Conservation (phyloP, 1,284 basidiomycete genomes). For the Apiotrichum domesticum region DNA sequence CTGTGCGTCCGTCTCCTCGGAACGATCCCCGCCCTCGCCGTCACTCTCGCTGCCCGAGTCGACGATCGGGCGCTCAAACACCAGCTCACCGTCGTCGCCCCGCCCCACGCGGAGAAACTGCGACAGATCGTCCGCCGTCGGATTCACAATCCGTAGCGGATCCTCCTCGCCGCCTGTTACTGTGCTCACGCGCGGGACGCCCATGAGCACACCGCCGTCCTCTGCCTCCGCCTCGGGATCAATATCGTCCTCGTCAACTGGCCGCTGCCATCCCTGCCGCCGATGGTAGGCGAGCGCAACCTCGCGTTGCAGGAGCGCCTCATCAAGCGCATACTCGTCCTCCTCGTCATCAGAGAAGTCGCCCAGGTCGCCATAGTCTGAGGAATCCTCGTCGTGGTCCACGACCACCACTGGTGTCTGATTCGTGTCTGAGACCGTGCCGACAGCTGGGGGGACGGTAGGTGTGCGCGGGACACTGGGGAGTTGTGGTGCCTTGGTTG, state of each 20-base stretch:
- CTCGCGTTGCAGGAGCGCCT: constrained; percentile 39
- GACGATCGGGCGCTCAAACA: constrained; percentile 33
- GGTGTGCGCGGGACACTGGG: neutral
- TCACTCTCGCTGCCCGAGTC: constrained; percentile 13
- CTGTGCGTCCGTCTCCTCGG: neutral
- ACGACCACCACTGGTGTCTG: constrained; percentile 3
- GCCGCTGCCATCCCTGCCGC: constrained; percentile 23
- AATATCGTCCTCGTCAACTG: constrained; percentile 19
- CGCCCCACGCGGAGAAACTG: constrained; percentile 41
- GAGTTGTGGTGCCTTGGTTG: neutral
- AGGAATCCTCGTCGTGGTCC: constrained; percentile 23
- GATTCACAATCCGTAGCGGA: constrained; percentile 35
- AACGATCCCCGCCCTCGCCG: constrained; percentile 25
- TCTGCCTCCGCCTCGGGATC: constrained; percentile 14
- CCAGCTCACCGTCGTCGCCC: constrained; percentile 43
- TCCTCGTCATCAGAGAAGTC: constrained; percentile 34
- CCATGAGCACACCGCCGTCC: constrained; percentile 28
- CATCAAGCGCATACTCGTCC: constrained; percentile 43
- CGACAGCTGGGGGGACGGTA: neutral
- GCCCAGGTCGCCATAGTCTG: constrained; percentile 31
- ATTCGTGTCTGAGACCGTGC: neutral
- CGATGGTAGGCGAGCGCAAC: constrained; percentile 41
- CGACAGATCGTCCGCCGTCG: constrained; percentile 36
- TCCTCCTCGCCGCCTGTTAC: constrained; percentile 16
- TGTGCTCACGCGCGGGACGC: constrained; percentile 25